Conservation (phyloP, 2,329 filamentous ascomycete species). For the Fusarium staphyleae region DNA sequence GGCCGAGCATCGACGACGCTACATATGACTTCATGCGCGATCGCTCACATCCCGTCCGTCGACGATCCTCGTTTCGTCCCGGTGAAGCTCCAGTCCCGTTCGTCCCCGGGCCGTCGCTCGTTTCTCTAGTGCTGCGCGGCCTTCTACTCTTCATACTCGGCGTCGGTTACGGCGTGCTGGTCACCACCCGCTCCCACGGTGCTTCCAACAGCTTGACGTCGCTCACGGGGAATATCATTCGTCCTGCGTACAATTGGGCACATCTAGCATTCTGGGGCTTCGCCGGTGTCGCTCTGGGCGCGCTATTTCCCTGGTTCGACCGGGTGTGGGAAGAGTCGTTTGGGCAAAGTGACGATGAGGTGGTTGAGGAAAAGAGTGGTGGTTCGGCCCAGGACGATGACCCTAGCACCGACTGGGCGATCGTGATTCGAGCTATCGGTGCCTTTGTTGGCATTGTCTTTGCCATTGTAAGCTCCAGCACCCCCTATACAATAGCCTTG, state of each 20-base stretch:
- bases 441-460: conserved; percentile 68
- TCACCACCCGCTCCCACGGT: conserved; percentile 76
- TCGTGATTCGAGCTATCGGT: conserved; percentile 64
- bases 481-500: neutral
- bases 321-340: conserved; percentile 69
- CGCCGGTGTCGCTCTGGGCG: conserved; percentile 78
- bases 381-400: conserved; percentile 43
- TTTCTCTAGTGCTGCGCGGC: conserved; percentile 65
- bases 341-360: conserved; percentile 46
- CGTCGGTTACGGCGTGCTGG: conserved; percentile 80
- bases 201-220: conserved; percentile 66
- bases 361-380: conserved; percentile 41
- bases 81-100: conserved; percentile 36
- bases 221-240: conserved; percentile 58
- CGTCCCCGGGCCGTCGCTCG: conserved; percentile 38
- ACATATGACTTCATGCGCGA: conserved; percentile 55
- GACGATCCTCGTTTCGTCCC: conserved; percentile 47
- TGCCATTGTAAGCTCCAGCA: conserved; percentile 72
- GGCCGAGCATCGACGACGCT: conserved; percentile 53
- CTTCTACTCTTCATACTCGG: conserved; percentile 79
- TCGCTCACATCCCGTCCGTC: conserved; percentile 46
- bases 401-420: conserved; percentile 74
- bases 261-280: conserved; percentile 85
- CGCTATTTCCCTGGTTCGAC: conserved; percentile 85
- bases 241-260: conserved; percentile 59